A percentile compares a stretch with the other conserved stretches of the same genome.
These are phyloP conservation scores for Omphalotus guepiniiformis DNA, from an alignment of 768 basidiomycete genomes.

Conservation along the genomic window DNA sequence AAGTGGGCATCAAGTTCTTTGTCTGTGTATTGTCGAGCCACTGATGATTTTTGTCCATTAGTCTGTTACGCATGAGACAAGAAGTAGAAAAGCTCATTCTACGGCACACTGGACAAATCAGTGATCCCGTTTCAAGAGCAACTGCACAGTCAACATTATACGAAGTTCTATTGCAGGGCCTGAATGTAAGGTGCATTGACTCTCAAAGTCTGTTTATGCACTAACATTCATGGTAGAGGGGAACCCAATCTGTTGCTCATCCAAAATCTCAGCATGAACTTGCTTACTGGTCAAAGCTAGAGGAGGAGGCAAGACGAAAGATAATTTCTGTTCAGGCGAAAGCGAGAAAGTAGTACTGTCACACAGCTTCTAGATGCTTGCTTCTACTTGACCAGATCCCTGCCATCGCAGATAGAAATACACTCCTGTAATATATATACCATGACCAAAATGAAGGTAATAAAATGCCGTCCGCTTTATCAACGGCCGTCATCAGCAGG, in stretches of 20 bases:
- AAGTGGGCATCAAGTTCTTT: constrained; percentile 64
- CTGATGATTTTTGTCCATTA: constrained; percentile 25
- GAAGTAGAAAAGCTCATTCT: constrained; percentile 76
- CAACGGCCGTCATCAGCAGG: too few relatives aligned
- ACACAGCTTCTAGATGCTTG: too few relatives aligned
- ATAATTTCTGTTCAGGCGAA: constrained; percentile 36
- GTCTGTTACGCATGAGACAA: constrained; percentile 78
- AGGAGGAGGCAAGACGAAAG: constrained; percentile 71
- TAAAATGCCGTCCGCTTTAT: too few relatives aligned
- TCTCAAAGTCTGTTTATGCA: background rate
- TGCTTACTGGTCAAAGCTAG: constrained; percentile 80
- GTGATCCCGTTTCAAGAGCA: constrained; percentile 56
- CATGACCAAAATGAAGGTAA: too few relatives aligned
- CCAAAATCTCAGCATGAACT: constrained; percentile 85
- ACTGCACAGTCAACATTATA: constrained; percentile 72
- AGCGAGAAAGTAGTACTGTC: constrained; percentile 8
- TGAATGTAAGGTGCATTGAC: constrained; percentile 54
- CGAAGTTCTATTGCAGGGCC: constrained; percentile 67
- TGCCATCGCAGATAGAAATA: too few relatives aligned
- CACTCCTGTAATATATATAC: too few relatives aligned
- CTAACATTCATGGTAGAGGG: constrained; percentile 39
- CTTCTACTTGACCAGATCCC: too few relatives aligned
- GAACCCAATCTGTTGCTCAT: constrained; percentile 68
- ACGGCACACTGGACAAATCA: constrained; percentile 65
- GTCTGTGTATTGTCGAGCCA: background rate